Evolutionary conservation across 2,329 filamentous ascomycete genomes (phyloP), one percentile per base, ranked within the genome.

Genomic region (Metarhizium rileyi): DNA sequence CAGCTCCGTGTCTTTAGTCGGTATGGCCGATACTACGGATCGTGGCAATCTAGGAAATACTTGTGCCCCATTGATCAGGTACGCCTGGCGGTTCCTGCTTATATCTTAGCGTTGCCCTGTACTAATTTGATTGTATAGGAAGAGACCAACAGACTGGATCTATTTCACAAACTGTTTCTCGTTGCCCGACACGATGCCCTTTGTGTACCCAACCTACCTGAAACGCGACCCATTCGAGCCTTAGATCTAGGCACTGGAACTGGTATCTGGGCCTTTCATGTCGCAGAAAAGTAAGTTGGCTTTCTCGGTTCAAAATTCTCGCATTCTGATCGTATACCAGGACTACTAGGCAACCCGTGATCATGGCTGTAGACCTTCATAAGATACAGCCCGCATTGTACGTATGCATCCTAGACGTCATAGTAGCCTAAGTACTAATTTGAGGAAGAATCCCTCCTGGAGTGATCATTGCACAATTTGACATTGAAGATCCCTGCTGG

Each of bases 231-330:
- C 4, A 62, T 61, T 27, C 67, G 70, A 46, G 73, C 85, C 44
- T 62, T 86, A 40, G 82, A 86, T 59, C 63, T 95, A 48, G 91
- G 90, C 40, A 90, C 86, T 55, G 91, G 90, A 20, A 95, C 89
- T 1, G 90, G 89, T 36, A 91, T 95, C 53, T 97, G 91, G 91
- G 81, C 86, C 38, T 87, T 94, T 58, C 86, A 91, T 57, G 85
- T 95, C 69, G 86, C 86, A 54, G 83, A 68, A 55, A 54, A 86
- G 78, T 88, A 28, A 27, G 9, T 50, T 9, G 16, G 8, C 10
- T 22, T 33, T 12, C n/a, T 23, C 22, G 23, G 7, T 16, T 38
- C 5, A 22, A 7, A 26, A 6, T n/a, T n/a, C 22, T 27, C 18
- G 43, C 5, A 5, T 33, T 20, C 49, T 51, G 30, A 51, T 16